Evolutionary conservation across 768 basidiomycete species (phyloP).

Genomic region (Amyloporia xantha): DNA sequence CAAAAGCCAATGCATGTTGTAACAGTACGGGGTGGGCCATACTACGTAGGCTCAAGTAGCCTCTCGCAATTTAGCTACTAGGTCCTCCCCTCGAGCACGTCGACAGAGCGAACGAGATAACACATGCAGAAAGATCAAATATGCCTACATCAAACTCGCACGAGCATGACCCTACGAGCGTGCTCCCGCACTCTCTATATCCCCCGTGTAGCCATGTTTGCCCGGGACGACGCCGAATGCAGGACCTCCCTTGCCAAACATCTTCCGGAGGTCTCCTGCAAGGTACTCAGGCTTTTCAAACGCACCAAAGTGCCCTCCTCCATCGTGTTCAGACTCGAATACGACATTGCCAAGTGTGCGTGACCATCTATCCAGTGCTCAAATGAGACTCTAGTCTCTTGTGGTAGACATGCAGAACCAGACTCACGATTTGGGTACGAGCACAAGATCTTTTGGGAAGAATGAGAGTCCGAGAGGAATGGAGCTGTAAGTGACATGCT

Average conservation of each 20-base stretch:
- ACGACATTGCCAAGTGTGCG: slow-evolving; percentile 19
- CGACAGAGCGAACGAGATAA: too few relatives aligned
- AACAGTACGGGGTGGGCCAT: not conserved
- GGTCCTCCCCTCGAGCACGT: too few relatives aligned
- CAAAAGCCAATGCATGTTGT: not conserved
- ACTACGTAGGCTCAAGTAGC: too few relatives aligned
- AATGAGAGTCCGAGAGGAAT: slow-evolving; percentile 25
- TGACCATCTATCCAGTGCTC: slow-evolving; percentile 14
- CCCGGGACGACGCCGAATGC: slow-evolving; percentile 17
- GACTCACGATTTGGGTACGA: slow-evolving; percentile 17
- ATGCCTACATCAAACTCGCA: too few relatives aligned
- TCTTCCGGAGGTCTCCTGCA: slow-evolving; percentile 19
- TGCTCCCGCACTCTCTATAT: too few relatives aligned
- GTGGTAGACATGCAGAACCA: not conserved
- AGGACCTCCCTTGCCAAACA: slow-evolving; percentile 22
- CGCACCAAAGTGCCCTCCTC: slow-evolving; percentile 25
- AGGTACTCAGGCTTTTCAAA: slow-evolving; percentile 20
- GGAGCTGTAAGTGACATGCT: slow-evolving; percentile 1
- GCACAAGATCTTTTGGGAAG: slow-evolving; percentile 23
- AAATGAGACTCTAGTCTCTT: not conserved
- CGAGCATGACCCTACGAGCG: too few relatives aligned
- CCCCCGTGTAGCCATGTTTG: slow-evolving; percentile 10
- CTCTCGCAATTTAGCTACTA: too few relatives aligned
- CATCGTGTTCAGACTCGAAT: slow-evolving; percentile 17
- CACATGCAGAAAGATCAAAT: not conserved